Base-by-base conservation (phyloP, 2,329 filamentous ascomycete species). In the Acrocalymma vagum region DNA sequence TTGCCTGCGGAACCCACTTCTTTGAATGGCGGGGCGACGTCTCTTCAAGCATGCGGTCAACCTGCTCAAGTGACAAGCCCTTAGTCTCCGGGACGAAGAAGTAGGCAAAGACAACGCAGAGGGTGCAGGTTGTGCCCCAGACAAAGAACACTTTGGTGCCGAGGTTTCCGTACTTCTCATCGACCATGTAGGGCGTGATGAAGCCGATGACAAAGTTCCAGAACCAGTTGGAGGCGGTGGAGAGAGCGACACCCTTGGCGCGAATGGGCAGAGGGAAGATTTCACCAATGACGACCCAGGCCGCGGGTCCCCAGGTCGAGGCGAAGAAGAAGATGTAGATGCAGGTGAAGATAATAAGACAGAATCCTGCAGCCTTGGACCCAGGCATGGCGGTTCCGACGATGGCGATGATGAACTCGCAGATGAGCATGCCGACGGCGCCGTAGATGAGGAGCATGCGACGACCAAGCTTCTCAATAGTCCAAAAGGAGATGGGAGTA, bases 301-400 rank as follows among this genome's bases (percentile, higher is more conserved):
- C 80, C 40, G 78, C 86, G 6, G 90, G 89, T 37, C 90, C 90
- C 90, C 90, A 95, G 51, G 90, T 95, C 43, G 82, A 85, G 45
- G 90, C 90, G 70, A 95, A 95, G 80, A 87, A 93, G 81, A 90
- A 91, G 78, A 95, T 92, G 80, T 91, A 94, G 77, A 95, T 85
- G 75, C 85, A 87, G 65, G 94, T 94, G 76, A 95, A 94, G 47
- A 88, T 83, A 53, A 95, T 90, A 79, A 92, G 70, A 53, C 55
- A 63, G 18, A 66, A 58, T 32, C 70, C 65, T 1, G 83, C 85
- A 3, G 74, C 52, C 46, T 78, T 72, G 69, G 85, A 70, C 14
- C 62, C 66, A 14, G 54, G 58, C 20, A 53, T 53, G 1, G 73
- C 60, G 15, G 58, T 65, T 45, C 77, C 80, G 36, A 82, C 72